Evolutionary conservation across 306 rosid species (phyloP).

Genomic region (Rosa multiflora): DNA sequence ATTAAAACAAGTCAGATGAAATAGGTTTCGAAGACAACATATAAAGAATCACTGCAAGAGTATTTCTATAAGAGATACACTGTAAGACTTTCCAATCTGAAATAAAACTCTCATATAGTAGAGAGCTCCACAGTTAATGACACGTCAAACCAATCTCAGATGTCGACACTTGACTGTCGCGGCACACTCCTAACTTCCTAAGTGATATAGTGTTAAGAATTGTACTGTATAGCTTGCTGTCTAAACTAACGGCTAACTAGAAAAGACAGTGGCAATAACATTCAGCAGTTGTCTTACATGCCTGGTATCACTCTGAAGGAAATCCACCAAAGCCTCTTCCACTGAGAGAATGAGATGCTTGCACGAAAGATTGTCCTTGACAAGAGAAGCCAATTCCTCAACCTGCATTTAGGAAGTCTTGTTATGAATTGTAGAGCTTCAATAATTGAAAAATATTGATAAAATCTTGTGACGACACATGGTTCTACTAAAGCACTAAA

Average conservation of each 20-base stretch:
- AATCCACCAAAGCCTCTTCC: constrained; percentile 79
- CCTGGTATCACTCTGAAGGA: constrained; percentile 79
- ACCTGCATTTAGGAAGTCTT: constrained; percentile 49
- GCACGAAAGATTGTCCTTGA: constrained; percentile 92
- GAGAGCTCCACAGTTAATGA: background rate
- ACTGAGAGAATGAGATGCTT: constrained; percentile 94
- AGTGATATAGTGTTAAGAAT: background rate
- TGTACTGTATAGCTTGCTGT: background rate
- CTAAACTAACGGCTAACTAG: constrained; percentile 7
- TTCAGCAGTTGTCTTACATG: constrained; percentile 32
- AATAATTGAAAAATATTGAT: background rate
- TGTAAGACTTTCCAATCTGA: background rate
- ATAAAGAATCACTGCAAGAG: background rate
- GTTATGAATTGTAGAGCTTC: background rate
- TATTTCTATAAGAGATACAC: background rate
- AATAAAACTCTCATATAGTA: background rate
- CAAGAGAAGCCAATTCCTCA: constrained; percentile 94
- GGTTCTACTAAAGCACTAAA: background rate
- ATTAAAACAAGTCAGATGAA: background rate
- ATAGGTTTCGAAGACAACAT: background rate
- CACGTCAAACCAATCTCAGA: background rate
- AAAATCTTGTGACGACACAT: background rate
- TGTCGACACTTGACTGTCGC: background rate
- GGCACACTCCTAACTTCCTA: background rate
- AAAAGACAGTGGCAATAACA: background rate